Base-by-base conservation (phyloP, 2,329 filamentous ascomycete genomes). In the Paecilomyces fulvus region DNA sequence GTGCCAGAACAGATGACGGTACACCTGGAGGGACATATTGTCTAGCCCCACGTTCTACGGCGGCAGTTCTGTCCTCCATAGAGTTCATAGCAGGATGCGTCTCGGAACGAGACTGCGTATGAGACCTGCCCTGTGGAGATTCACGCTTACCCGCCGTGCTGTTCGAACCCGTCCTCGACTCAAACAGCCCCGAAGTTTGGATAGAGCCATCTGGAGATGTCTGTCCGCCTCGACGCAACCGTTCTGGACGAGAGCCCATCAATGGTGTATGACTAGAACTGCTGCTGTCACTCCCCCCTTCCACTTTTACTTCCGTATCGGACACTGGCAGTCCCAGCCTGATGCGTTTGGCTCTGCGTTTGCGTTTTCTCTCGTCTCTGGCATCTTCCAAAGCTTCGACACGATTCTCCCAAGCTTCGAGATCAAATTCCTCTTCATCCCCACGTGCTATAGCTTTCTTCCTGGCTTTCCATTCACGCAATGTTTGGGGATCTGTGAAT, bases 401-500 rank as follows among this genome's bases (percentile, higher is more conserved):
- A 52, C 60, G 61, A 14, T 60, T 64, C 59, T 73, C 61, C 63
- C 67, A 73, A 7, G 54, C 56, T 17, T 63, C 54, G 10, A 74
- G 46, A 60, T 75, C 65, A 54, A 77, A 75, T 14, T 59, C 55
- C 7, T 52, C 37, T 33, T 65, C 55, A 51, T 63, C 62, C 21
- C 74, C 67, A 43, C 65, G 62, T 14, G 58, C 57, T 51, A 74
- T 69, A 11, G 63, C 61, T 31, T 60, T 60, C 53, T 73, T 71
- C 48, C 69, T 71, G 21, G 61, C 55, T 48, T 63, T 59, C 76
- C 78, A 80, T 1, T 74, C 69, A 7, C 65, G 43, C 20, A 82
- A 64, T 0, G 70, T 74, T 17, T 73, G 62, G 25, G 67, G 64
- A 46, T 63, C 59, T 25, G 61, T 53, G 57, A 82, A 78, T 50